Base-by-base conservation (phyloP, 257 asterid species). In the Rubia yunnanensis region DNA sequence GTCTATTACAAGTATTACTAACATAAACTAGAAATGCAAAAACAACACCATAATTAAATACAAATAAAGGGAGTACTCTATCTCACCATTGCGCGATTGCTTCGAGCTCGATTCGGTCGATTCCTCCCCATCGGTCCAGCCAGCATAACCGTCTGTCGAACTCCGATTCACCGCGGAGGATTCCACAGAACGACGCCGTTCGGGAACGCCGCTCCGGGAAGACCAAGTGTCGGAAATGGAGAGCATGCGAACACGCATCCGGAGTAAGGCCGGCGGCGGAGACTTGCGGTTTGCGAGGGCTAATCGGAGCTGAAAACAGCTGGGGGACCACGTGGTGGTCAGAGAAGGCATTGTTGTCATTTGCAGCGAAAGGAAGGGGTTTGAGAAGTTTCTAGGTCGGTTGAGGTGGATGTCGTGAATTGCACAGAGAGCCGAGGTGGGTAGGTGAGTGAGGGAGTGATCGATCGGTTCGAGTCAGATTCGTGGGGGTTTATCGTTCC, bases 271-370 rank as follows among this genome's bases (percentile, higher is more conserved):
- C 22, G 76, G 34, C 49, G 69, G 30, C 4, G 82, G 76, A 32
- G 73, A 39, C 71, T 60, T 90, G 69, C 83, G 81, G 77, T 80
- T 27, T 63, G 72, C 76, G 74, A 90, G 68, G 0, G 96, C 88
- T 71, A 88, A 78, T 68, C 92, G 89, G 76, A 92, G 97, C 90
- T 92, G 99, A 72, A 75, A 84, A 26, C 96, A 92, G 65, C 77
- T 82, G 61, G 97, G 97, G 60, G 80, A 78, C 79, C 86, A 88
- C 69, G 95, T 69, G 70, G 94, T 69, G 20, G 86, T 71, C 72
- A 86, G 66, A 61, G 88, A 77, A 78, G 82, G 78, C 98, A 89
- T 91, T 65, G 60, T 91, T 65, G 60, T 50, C 18, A 38, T 57
- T 7, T 28, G 14, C 22, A 56, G 61, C 14, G 38, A 34, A 62